Conservation (phyloP, 192 early-diverging fungal species). For the Linnemannia hyalina region DNA sequence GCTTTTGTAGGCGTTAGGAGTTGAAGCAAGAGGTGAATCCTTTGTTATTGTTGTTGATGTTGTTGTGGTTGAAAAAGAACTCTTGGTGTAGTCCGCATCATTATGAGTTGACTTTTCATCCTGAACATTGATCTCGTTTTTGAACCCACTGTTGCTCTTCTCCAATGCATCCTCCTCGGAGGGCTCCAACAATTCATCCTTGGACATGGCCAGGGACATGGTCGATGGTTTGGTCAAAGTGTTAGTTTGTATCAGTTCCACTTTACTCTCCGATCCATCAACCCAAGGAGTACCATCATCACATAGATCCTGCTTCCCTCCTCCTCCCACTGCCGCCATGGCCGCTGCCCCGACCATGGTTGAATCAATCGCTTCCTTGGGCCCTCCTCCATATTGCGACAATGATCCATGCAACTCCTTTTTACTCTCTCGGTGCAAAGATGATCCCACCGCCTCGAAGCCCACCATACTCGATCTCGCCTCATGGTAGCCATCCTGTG, state of each 20-base stretch:
- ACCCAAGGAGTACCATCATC: slow-evolving; percentile 4
- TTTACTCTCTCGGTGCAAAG: neutral
- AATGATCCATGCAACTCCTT: neutral
- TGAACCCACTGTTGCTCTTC: neutral
- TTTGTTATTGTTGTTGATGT: neutral
- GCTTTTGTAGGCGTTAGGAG: neutral
- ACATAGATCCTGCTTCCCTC: neutral
- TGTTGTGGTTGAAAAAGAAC: neutral
- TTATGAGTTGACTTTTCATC: too few relatives aligned
- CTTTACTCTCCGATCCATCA: slow-evolving; percentile 9
- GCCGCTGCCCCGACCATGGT: neutral
- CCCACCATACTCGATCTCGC: neutral
- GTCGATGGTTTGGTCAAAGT: neutral
- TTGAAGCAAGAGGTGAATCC: neutral
- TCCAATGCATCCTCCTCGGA: neutral
- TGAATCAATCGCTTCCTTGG: neutral
- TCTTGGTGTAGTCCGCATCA: too few relatives aligned
- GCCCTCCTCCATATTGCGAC: neutral
- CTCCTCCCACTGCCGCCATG: neutral
- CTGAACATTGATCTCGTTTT: too few relatives aligned
- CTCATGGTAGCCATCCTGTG: neutral
- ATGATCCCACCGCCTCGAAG: neutral
- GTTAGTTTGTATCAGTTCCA: neutral
- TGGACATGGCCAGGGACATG: neutral
- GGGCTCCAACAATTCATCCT: neutral